Evolutionary conservation across 2,329 filamentous ascomycete species (phyloP), one percentile per base, ranked within the genome.

Genomic region (Pestalotiopsis fici): DNA sequence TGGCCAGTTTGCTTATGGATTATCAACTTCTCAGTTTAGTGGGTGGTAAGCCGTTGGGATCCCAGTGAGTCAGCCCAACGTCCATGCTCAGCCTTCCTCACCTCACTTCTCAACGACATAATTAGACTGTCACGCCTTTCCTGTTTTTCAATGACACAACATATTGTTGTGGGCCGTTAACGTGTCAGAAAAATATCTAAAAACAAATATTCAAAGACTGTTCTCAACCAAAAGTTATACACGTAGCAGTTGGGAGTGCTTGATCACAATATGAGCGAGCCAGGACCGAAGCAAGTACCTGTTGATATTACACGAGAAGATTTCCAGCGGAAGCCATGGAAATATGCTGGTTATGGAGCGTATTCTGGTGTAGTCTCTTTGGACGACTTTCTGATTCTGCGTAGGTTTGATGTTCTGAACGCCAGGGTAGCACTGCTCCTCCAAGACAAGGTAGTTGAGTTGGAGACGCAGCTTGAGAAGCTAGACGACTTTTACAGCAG

Each of bases 371-470:
- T 35, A 4, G 21, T 39, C 57, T 60, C 57, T 13, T 35, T 28
- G 3, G 77, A 78, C 3, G 77, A 78, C 39, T 73, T 77, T 35
- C 71, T 74, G n/a, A 71, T 80, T 11, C 72, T 81, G 12, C 73
- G 79, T 11, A 71, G 76, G n/a, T 81, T 80, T 59, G 72, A 71
- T 13, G 68, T 69, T 2, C 70, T 80, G 1, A 78, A 78, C 57
- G 68, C 69, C 7, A 70, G 78, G n/a, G 69, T 79, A 21, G 69
- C 76, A 0, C 70, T 81, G 11, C 70, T 71, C 2, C 69, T 80
- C 6, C 79, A 82, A 69, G 78, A 81, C 61, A 71, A 78, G 60
- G 71, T 81, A 1, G 70, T 71, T 0, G 69, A 62, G 1, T 66
- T 81, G 0, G 79, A 81, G 67, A 66, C 75, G 13, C 27, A 37